Percentiles rank a stretch among this genome's conserved stretches.
Evolutionary conservation across 1,284 basidiomycete species (phyloP).

Genomic region (Tilletia indica): DNA sequence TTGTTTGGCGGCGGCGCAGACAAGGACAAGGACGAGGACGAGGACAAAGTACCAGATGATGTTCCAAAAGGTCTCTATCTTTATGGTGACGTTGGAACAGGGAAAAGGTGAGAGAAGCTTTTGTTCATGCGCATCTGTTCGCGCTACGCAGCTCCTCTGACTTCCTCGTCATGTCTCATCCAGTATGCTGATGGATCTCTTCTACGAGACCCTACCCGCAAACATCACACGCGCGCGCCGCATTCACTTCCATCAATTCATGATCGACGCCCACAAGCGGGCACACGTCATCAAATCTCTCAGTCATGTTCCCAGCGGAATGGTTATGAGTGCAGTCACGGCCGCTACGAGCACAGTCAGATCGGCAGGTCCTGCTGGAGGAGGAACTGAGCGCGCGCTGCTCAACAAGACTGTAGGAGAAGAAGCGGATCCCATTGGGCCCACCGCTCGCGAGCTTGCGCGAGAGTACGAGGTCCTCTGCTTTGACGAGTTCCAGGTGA

Average conservation of each 20-base stretch:
- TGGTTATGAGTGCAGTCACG: constrained; percentile 39
- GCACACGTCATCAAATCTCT: constrained; percentile 66
- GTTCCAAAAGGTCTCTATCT: constrained; percentile 88
- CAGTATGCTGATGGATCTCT: constrained; percentile 99
- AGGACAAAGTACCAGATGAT: constrained; percentile 57
- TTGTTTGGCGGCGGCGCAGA: constrained; percentile 29
- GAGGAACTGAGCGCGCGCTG: constrained; percentile 18
- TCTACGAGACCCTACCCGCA: constrained; percentile 78
- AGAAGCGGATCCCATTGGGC: constrained; percentile 76
- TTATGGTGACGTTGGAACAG: constrained; percentile 95
- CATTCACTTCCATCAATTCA: constrained; percentile 86
- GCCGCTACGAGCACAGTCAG: constrained; percentile 14
- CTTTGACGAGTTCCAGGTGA: constrained; percentile 96
- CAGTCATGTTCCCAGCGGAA: constrained; percentile 49
- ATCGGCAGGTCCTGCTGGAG: constrained; percentile 18
- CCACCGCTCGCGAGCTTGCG: constrained; percentile 85
- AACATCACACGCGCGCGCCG: constrained; percentile 74
- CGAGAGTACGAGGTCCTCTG: constrained; percentile 70
- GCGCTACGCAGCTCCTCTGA: background rate
- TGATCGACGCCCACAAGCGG: constrained; percentile 96
- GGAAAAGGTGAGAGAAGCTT: constrained; percentile 57
- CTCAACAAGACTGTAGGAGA: constrained; percentile 26
- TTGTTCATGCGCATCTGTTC: background rate
- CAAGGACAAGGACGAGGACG: constrained; percentile 29
- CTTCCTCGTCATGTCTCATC: background rate